phyloP scores from a whole-genome alignment of 352 stramenopile genomes.

The Pythium biforme region DNA sequence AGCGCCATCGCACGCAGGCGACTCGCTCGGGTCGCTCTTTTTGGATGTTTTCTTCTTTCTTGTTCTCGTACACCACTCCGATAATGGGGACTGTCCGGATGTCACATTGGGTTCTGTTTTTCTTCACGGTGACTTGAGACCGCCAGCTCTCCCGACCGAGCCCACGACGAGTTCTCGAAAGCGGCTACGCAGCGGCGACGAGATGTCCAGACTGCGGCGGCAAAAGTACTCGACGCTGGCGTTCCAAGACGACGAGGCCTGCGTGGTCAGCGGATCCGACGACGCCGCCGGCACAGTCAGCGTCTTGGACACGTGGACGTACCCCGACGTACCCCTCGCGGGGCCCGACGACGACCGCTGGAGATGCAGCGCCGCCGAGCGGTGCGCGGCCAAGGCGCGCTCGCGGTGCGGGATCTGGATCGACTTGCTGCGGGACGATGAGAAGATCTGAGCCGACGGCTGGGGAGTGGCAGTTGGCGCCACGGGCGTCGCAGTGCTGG shows the following conservation, averaged over 20 bases:
- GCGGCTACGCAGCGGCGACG: constrained; percentile 51
- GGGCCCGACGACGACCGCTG: constrained; percentile 31
- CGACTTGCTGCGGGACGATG: constrained; percentile 33
- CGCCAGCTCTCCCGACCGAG: constrained; percentile 45
- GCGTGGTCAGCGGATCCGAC: constrained; percentile 53
- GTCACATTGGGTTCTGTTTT: background rate
- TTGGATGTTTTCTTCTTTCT: background rate
- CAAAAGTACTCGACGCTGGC: constrained; percentile 53
- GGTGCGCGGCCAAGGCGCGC: background rate
- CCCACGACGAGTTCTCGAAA: constrained; percentile 66
- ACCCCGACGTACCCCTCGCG: constrained; percentile 16
- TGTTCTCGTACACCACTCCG: too few relatives aligned
- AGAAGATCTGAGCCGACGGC: constrained; percentile 6
- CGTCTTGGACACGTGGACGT: constrained; percentile 6
- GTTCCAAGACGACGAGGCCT: constrained; percentile 31
- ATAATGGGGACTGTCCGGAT: too few relatives aligned
- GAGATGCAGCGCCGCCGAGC: constrained; percentile 25
- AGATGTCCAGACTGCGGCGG: constrained; percentile 65
- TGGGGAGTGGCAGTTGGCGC: too few relatives aligned
- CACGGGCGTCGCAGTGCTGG: background rate
- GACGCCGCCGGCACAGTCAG: constrained; percentile 36
- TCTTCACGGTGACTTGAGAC: constrained; percentile 42
- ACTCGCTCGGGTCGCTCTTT: too few relatives aligned
- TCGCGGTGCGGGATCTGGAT: constrained; percentile 49
- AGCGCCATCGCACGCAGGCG: too few relatives aligned